These are phyloP conservation scores for Colletotrichum salicis DNA, from an alignment of 2,329 filamentous ascomycete species.

Conservation along the genomic window DNA sequence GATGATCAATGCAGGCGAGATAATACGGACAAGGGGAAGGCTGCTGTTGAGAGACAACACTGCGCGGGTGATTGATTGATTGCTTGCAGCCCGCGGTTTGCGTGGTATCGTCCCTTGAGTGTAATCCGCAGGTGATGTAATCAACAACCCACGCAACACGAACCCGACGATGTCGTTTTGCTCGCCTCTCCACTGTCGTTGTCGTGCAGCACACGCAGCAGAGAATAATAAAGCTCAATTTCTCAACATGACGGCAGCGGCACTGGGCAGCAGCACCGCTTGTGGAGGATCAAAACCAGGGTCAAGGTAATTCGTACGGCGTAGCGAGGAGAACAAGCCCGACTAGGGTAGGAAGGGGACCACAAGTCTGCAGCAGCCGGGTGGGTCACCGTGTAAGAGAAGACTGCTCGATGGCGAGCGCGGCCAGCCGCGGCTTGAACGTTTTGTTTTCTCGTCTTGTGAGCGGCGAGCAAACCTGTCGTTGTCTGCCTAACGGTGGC, in stretches of 20 bases:
- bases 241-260: conserved; percentile 17
- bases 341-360: conserved; percentile 9
- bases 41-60: conserved; percentile 1
- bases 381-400: conserved; percentile 28
- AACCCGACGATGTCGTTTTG: background rate
- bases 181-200: background rate
- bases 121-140: conserved; percentile 16
- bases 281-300: conserved; percentile 2
- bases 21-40: background rate
- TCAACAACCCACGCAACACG: background rate
- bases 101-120: conserved; percentile 6
- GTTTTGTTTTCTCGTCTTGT: conserved; percentile 10
- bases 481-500: background rate
- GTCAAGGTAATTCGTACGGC: background rate
- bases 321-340: background rate
- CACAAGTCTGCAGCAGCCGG: conserved; percentile 31
- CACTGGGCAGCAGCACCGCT: conserved; percentile 7
- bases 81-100: background rate
- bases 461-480: background rate
- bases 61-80: background rate
- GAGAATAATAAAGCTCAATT: background rate
- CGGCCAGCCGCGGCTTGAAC: conserved; percentile 13
- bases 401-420: conserved; percentile 24
- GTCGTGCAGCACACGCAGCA: background rate
- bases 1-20: conserved; percentile 15